These are phyloP conservation scores for Psilocybe tampanensis DNA, from an alignment of 768 basidiomycete species.

Conservation along the genomic window DNA sequence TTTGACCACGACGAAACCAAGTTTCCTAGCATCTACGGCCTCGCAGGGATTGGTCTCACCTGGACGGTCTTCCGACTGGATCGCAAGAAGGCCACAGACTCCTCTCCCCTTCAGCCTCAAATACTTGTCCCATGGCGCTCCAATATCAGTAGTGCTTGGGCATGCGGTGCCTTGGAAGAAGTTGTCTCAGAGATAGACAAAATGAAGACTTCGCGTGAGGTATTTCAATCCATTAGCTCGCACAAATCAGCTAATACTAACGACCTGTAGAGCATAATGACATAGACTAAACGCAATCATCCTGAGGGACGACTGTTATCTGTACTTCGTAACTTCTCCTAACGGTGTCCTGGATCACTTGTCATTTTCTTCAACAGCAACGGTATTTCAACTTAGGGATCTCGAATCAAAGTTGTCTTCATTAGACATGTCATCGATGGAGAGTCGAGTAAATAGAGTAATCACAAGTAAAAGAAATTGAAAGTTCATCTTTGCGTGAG, in stretches of 20 bases:
- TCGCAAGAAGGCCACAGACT: background rate
- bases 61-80: slow-evolving; percentile 11
- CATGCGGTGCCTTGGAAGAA: background rate
- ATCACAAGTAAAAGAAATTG: too few species aligned
- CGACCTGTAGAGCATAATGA: background rate
- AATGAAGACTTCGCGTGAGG: background rate
- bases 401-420: too few species aligned
- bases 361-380: too few species aligned
- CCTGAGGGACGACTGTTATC: too few species aligned
- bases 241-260: background rate
- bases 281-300: too few species aligned
- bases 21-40: slow-evolving; percentile 5
- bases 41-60: slow-evolving; percentile 11
- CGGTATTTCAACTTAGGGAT: too few species aligned
- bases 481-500: too few species aligned
- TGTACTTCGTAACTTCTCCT: too few species aligned
- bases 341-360: too few species aligned
- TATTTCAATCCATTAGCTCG: background rate
- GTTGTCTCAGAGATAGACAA: slow-evolving; percentile 5
- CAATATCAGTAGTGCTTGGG: slow-evolving; percentile 4
- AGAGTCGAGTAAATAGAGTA: too few species aligned
- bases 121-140: slow-evolving; percentile 7
- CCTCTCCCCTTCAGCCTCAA: background rate
- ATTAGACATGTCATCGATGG: too few species aligned
- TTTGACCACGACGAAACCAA: slow-evolving; percentile 6